Evolutionary conservation across 1,284 basidiomycete genomes (phyloP).

Genomic region (Pisolithus thermaeus): DNA sequence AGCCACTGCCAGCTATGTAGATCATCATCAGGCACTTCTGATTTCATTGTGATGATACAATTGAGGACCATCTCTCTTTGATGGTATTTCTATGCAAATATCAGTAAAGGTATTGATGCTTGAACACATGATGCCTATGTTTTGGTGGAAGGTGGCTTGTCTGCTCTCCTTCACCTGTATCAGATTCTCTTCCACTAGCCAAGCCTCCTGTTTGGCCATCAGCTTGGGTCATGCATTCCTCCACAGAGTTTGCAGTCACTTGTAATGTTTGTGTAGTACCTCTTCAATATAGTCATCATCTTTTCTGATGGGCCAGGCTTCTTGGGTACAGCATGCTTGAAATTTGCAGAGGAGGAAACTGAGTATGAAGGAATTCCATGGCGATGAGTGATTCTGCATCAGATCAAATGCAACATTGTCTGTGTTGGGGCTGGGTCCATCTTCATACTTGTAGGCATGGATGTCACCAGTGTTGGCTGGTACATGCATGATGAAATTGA

Average conservation of each 20-base stretch:
- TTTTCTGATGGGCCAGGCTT: too few relatives aligned
- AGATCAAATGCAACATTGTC: too few relatives aligned
- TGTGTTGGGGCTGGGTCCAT: too few relatives aligned
- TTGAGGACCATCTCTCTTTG: background rate
- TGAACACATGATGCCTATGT: background rate
- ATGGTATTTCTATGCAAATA: slow-evolving; percentile 3
- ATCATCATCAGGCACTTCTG: background rate
- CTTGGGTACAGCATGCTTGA: too few relatives aligned
- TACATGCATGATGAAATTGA: too few relatives aligned
- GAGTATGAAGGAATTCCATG: too few relatives aligned
- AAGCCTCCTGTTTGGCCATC: background rate
- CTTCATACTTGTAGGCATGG: too few relatives aligned
- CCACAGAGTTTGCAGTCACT: slow-evolving; percentile 1
- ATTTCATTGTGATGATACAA: background rate
- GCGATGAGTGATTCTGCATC: too few relatives aligned
- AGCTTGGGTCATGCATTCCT: slow-evolving; percentile 1
- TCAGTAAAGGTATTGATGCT: background rate
- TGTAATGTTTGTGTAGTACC: slow-evolving; percentile 1
- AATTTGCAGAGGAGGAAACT: background rate
- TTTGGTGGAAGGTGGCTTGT: background rate
- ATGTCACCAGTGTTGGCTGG: too few relatives aligned
- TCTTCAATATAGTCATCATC: background rate
- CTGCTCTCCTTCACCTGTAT: background rate
- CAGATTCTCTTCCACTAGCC: background rate
- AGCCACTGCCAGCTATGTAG: slow-evolving; percentile 2